Base-by-base conservation (phyloP, 78 protist genomes). In the Dictyostelium capitatum region DNA sequence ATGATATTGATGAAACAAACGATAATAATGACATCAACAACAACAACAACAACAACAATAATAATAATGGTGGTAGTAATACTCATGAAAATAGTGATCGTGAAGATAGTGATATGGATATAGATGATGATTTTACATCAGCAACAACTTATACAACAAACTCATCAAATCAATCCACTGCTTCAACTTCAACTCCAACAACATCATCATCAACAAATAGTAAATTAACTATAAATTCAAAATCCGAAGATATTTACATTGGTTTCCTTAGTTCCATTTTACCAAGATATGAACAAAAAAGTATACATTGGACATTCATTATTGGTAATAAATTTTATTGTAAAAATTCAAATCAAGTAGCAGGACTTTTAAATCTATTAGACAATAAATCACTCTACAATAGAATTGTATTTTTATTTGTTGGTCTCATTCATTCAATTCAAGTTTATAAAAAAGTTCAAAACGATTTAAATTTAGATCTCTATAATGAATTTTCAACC, bases 381-480 rank as follows among this genome's bases (percentile, higher is more conserved):
- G 57, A 37, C 14, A 75, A 74, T 4, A 47, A n/a, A 59, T 19
- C 20, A 59, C 53, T 84, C 2, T 74, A 57, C 10, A 47, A 72
- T 14, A 10, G 30, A 25, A 50, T 84, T 1, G 12, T 54, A 17
- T 30, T 20, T 37, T 47, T 84, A 6, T 37, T 84, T 8, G 67
- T 84, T 84, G 92, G 92, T 47, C n/a, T 53, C 12, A 59, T 84
- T 43, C 53, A 73, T 74, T 50, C 74, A 46, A 74, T 56, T 46
- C 92, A 84, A 37, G 73, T 14, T 37, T 37, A 46, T 74, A 72
- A 72, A 37, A 72, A 32, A 51, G 91, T 83, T 17, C 89, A 82
- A 25, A 82, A 82, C 30, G 89, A 82, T 46, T 48, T 82, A 30
- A 82, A 82, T 32, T 69, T 82, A 51, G 89, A 65, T 7, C 56